Evolutionary conservation across 805 yeast genomes (phyloP), one percentile per base, ranked within the genome.

Genomic region (Blastobotrys mokoenaii): DNA sequence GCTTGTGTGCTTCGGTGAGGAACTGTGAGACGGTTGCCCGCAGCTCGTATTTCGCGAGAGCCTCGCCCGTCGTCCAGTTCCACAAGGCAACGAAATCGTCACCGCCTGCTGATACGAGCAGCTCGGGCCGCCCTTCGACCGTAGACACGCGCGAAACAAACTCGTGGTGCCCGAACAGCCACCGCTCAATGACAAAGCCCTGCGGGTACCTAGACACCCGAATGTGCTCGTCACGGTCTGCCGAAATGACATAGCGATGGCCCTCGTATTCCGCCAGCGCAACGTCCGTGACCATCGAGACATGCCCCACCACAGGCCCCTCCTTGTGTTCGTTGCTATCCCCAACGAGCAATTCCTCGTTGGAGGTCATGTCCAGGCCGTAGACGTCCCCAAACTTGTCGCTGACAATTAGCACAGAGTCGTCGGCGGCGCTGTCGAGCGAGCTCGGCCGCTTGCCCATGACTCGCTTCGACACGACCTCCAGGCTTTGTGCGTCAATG

Each of bases 371-470:
- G 2, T 72, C 66, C 33, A 86, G 68, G 1, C 73, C 62, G 61
- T 85, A 93, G 4, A 88, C 96, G 64, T 93, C 99, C 40, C 98
- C 98, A 60, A 90, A 93, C 67, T 93, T 93, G 63, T 93, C 98
- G 16, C 95, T 96, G 18, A 89, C 74, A 2, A 87, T 62, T 6
- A 89, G 63, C 11, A 66, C 64, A 12, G 44, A 51, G 48, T 74
- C 77, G 46, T 76, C 76, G 31, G 65, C 64, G 30, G 82, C 72
- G 0, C 79, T 65, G 6, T 85, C 70, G 15, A 88, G 70, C 1
- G 96, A 80, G 53, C 87, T 82, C n/a, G 97, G 97, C 64, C 97
- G 79, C 63, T 90, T 90, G 32, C 96, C 88, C 57, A 86, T 82
- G 3, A 76, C 73, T 59, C 87, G 90, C 56, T 90, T 77, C 58